These are phyloP conservation scores for Falciphora oryzae DNA, from an alignment of 2,329 filamentous ascomycete species.

Conservation along the genomic window DNA sequence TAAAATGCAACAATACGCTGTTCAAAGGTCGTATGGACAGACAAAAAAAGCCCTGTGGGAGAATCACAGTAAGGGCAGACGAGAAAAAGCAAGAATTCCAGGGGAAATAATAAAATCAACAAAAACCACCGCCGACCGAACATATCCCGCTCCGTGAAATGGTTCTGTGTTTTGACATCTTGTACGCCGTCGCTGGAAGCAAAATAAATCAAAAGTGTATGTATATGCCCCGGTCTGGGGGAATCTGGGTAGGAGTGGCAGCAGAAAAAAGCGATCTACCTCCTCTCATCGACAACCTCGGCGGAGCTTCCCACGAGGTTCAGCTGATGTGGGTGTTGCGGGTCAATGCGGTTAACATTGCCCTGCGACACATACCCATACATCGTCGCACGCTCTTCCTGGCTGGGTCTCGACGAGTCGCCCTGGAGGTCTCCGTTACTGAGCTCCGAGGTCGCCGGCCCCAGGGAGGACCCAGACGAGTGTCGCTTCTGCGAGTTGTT, in stretches of 20 bases:
- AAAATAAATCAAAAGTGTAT: neutral
- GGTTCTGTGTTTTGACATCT: neutral
- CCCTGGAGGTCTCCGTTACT: constrained; percentile 34
- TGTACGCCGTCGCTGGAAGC: constrained; percentile 2
- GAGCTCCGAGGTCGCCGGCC: constrained; percentile 40
- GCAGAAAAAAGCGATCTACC: neutral
- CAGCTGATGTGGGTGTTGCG: constrained; percentile 32
- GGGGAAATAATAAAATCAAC: neutral
- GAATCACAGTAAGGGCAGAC: neutral
- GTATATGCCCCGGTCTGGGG: neutral
- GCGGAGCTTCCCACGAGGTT: constrained; percentile 49
- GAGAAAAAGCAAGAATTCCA: neutral
- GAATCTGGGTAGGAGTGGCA: neutral
- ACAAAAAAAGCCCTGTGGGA: neutral
- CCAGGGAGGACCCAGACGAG: constrained; percentile 45
- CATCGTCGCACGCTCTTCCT: constrained; percentile 45
- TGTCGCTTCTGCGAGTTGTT: constrained; percentile 46
- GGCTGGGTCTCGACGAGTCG: constrained; percentile 19
- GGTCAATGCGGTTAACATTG: constrained; percentile 49
- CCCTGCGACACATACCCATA: constrained; percentile 54
- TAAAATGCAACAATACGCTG: neutral
- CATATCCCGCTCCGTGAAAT: neutral
- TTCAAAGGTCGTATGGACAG: neutral
- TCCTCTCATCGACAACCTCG: constrained; percentile 45
- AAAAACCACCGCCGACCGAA: neutral